Evolutionary conservation across 352 stramenopile species (phyloP).

Genomic region (Globisporangium apiculatum): DNA sequence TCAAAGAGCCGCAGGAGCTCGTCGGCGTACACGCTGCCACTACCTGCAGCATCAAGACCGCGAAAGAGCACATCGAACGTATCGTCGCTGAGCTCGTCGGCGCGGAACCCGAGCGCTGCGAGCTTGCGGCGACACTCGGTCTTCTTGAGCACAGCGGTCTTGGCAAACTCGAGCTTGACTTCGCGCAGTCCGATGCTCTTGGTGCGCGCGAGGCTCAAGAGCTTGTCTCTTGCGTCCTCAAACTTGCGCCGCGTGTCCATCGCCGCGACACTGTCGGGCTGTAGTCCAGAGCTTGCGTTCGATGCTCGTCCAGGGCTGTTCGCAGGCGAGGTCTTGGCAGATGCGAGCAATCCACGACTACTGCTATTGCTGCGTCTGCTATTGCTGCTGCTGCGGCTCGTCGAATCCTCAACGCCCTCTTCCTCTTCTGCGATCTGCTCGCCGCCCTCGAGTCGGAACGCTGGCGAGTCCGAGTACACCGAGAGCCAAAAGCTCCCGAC

Average conservation of each 20-base stretch:
- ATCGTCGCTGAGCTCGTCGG: conserved; percentile 62
- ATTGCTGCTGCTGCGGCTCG: conserved; percentile 5
- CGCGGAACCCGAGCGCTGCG: conserved; percentile 56
- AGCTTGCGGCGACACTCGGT: conserved; percentile 54
- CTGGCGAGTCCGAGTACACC: conserved; percentile 62
- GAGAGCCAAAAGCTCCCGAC: conserved; percentile 80
- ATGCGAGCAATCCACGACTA: not conserved
- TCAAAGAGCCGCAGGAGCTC: conserved; percentile 61
- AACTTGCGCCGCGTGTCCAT: conserved; percentile 51
- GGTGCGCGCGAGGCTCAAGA: conserved; percentile 46
- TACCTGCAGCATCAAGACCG: conserved; percentile 31
- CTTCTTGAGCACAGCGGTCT: conserved; percentile 36
- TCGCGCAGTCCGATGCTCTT: conserved; percentile 66
- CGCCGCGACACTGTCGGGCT: conserved; percentile 20
- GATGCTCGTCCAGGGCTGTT: conserved; percentile 26
- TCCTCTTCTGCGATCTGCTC: conserved; percentile 78
- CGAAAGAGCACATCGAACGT: conserved; percentile 60
- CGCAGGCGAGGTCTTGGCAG: conserved; percentile 10
- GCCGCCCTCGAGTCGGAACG: conserved; percentile 63
- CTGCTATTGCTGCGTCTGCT: not conserved
- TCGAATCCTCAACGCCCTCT: conserved; percentile 43
- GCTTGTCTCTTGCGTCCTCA: conserved; percentile 68
- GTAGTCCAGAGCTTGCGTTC: conserved; percentile 16
- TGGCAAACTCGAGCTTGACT: conserved; percentile 61
- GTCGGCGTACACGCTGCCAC: conserved; percentile 33